Percentiles rank a stretch among this genome's conserved stretches.
Evolutionary conservation across 139 green algal species (phyloP).

Genomic region (Gonium pectorale): DNA sequence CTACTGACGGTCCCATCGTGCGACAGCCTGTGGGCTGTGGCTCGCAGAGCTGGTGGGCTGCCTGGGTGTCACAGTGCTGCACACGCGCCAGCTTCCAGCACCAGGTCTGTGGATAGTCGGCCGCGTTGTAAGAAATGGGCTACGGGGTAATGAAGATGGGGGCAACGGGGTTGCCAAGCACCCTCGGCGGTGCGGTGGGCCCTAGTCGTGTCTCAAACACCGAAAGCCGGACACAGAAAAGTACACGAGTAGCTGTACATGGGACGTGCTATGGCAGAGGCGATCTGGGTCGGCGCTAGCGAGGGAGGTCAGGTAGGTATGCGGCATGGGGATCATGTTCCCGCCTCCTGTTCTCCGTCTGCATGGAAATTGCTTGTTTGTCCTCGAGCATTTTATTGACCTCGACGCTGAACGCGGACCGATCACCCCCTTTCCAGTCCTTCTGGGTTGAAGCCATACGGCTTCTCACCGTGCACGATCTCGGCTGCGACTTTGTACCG

Average conservation of each 20-base stretch:
- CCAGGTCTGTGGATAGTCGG: not conserved
- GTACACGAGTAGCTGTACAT: not conserved
- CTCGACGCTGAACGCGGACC: too few species aligned
- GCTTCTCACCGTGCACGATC: not conserved
- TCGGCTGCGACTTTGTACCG: not conserved
- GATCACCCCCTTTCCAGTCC: too few species aligned
- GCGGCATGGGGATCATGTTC: too few species aligned
- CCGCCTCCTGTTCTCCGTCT: too few species aligned
- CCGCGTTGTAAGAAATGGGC: not conserved
- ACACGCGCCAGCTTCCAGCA: not conserved
- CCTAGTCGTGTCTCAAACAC: not conserved
- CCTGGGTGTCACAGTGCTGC: constrained; percentile 32
- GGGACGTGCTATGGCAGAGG: not conserved
- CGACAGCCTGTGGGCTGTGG: too few species aligned
- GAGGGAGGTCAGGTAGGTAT: too few species aligned
- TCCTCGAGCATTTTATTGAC: too few species aligned
- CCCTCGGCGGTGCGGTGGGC: not conserved
- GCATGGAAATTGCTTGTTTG: too few species aligned
- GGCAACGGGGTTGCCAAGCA: not conserved
- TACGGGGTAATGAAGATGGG: not conserved
- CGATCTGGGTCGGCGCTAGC: too few species aligned
- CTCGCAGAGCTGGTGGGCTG: constrained; percentile 29
- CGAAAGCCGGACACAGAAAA: too few species aligned
- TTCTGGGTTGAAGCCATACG: too few species aligned
- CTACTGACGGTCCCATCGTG: too few species aligned